These are phyloP conservation scores for Sechiopsis laciniata DNA, from an alignment of 306 rosid species.

Conservation along the genomic window DNA sequence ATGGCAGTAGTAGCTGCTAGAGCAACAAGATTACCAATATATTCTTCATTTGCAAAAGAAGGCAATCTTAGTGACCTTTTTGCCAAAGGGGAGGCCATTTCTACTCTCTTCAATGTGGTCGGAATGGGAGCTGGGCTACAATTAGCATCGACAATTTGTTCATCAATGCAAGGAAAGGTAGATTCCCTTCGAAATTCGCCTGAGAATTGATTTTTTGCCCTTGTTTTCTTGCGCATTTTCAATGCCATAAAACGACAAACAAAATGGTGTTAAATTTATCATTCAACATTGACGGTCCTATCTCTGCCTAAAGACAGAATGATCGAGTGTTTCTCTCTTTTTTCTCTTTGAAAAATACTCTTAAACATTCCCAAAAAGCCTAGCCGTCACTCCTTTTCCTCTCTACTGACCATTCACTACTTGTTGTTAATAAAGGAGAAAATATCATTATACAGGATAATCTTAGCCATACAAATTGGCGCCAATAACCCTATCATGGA, in stretches of 20 bases:
- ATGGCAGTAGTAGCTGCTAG: conserved; percentile 98
- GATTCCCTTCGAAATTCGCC: background rate
- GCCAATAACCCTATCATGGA: no score
- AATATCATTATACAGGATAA: no score
- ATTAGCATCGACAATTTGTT: conserved; percentile 85
- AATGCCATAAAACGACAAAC: background rate
- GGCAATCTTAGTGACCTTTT: conserved; percentile 97
- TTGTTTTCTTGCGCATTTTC: background rate
- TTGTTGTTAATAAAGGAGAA: no score
- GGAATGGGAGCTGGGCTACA: conserved; percentile 91
- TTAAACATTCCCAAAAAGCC: no score
- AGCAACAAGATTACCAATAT: conserved; percentile 97
- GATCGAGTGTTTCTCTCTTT: background rate
- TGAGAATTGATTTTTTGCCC: background rate
- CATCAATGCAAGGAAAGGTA: conserved; percentile 93
- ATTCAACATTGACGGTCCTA: background rate
- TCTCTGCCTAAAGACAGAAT: background rate
- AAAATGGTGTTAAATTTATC: background rate
- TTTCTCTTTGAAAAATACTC: background rate
- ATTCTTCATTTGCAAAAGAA: conserved; percentile 95
- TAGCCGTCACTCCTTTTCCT: no score
- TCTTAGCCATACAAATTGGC: no score
- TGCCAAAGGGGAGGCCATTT: conserved; percentile 99
- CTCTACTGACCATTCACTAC: no score
- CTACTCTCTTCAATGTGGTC: conserved; percentile 82